Base-by-base conservation (phyloP, 257 asterid species). In the Plantago ovata region DNA sequence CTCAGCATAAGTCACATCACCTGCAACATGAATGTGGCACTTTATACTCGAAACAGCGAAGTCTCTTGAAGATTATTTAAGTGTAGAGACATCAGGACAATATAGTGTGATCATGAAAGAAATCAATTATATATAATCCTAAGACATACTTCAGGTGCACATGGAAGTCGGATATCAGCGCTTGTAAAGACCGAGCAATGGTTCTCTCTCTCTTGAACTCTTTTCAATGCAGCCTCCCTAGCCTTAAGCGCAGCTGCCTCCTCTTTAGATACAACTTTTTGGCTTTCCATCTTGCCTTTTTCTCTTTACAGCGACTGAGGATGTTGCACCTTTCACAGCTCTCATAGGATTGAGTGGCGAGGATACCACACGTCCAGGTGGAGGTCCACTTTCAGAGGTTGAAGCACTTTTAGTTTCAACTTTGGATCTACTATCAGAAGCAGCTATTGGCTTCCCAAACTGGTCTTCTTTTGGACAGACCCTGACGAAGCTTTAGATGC, bases 201-300 rank as follows among this genome's bases (percentile, higher is more conserved):
- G 71, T 69, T 86, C 68, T 93, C 99, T 75, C 97, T 81, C 19
- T 74, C 77, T 65, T 86, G 95, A 45, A 89, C 92, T 77, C 97
- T 80, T 77, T 84, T 93, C 71, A 73, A 77, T 14, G 99, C 97
- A 52, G 95, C 96, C 69, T 84, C 97, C 83, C 97, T 78, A 22
- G 85, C 87, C 71, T 89, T 93, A 7, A 83, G 82, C 23, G 99
- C 99, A 64, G 86, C 93, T 38, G 84, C 82, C 79, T 93, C 99
- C 74, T 83, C 97, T 72, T 79, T 68, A 21, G 95, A 75, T 61
- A 89, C 40, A 45, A 62, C 81, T 73, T 84, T n/a, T 86, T 13
- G 99, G 96, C 74, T 86, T 93, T 68, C 59, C 88, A 55, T 68
- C 82, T 40, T 66, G 67, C 66, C 85, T 78, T 80, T 84, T 93